phyloP scores from a whole-genome alignment of 257 asterid species.

The Solanum dulcamara region DNA sequence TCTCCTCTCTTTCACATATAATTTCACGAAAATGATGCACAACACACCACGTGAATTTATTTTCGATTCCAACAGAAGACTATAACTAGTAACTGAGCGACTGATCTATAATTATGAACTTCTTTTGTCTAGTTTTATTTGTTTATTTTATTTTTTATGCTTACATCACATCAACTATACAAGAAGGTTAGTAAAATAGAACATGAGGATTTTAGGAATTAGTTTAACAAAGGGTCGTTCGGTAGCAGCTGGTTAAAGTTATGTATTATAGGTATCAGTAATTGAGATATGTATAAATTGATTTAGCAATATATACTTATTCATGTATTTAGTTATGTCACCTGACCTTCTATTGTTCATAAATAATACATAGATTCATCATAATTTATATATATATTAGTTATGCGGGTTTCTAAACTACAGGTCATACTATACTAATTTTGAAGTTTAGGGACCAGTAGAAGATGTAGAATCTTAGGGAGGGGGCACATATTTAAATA shows the following conservation, averaged over 20 bases:
- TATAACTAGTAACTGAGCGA: neutral
- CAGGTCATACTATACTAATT: neutral
- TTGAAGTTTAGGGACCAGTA: neutral
- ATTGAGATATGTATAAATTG: neutral
- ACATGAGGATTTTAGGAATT: neutral
- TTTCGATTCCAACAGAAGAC: neutral
- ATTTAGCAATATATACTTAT: no score
- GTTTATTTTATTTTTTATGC: neutral
- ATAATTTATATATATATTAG: neutral
- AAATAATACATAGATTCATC: neutral
- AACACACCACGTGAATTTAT: neutral
- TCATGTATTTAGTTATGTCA: neutral
- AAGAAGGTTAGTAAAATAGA: neutral
- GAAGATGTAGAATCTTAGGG: neutral
- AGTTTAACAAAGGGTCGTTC: neutral
- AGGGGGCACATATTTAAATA: neutral
- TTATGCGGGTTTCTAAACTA: neutral
- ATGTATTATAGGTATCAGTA: neutral
- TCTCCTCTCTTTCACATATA: neutral
- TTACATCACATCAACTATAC: neutral
- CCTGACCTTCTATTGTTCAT: neutral
- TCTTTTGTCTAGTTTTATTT: neutral
- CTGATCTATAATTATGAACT: neutral
- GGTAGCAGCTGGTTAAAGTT: neutral
- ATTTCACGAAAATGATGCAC: constrained; percentile 4